phyloP scores from a whole-genome alignment of 73 alveolate genomes.

The Breviolum minutum region DNA sequence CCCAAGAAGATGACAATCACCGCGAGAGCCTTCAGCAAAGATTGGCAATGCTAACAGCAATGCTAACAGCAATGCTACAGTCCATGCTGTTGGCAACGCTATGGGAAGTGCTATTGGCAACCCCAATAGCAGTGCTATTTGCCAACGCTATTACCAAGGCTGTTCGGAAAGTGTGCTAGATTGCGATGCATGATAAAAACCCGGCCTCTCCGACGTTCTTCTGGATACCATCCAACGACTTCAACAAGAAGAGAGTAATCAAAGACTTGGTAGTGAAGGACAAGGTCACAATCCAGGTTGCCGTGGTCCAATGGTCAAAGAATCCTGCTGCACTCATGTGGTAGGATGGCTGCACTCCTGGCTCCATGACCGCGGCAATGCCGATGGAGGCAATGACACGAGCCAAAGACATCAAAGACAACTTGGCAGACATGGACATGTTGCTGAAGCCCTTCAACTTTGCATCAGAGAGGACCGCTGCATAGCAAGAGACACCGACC shows the following conservation, averaged over 20 bases:
- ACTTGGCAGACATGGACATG: conserved; percentile 37
- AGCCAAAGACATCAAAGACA: background rate
- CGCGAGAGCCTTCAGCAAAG: too few relatives aligned
- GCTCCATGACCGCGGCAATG: conserved; percentile 39
- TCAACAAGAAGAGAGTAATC: conserved; percentile 8
- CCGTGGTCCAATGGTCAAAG: conserved; percentile 23
- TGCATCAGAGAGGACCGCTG: conserved; percentile 25
- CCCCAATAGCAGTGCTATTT: background rate
- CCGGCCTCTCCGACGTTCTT: conserved; percentile 40
- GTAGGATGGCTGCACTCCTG: background rate
- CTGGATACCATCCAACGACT: background rate
- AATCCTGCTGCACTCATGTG: conserved; percentile 12
- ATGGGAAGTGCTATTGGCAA: background rate
- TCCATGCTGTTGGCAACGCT: too few relatives aligned
- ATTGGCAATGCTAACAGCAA: too few relatives aligned
- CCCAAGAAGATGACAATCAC: too few relatives aligned
- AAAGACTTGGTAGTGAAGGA: conserved; percentile 16
- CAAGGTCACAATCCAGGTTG: conserved; percentile 8
- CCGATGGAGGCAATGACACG: conserved; percentile 7
- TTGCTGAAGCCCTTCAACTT: conserved; percentile 19
- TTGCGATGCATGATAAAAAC: too few relatives aligned
- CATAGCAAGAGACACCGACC: conserved; percentile 53
- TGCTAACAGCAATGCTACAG: too few relatives aligned
- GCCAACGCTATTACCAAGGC: too few relatives aligned
- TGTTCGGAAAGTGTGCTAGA: too few relatives aligned